Conservation (phyloP, 2,329 filamentous ascomycete species). For the Cytospora piceicola region DNA sequence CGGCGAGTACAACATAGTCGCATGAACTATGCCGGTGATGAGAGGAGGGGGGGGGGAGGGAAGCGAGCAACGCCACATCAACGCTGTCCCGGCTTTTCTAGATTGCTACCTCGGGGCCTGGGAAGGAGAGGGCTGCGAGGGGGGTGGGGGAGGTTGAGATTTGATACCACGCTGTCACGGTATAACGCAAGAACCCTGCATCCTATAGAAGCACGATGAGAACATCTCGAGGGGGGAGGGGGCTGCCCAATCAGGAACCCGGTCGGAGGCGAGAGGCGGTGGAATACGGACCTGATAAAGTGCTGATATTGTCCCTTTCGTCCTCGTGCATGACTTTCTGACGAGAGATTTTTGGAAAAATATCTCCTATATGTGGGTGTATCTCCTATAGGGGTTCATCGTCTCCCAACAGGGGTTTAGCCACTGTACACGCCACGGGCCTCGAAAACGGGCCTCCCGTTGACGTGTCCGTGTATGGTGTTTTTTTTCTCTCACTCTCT, state of each 20-base stretch:
- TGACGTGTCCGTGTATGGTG: slow-evolving; percentile 29
- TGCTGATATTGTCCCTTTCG: slow-evolving; percentile 10
- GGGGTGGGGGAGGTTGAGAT: background rate
- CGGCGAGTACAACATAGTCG: slow-evolving; percentile 15
- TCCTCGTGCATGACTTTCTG: slow-evolving; percentile 17
- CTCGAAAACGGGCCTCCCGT: slow-evolving; percentile 30
- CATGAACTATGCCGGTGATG: slow-evolving; percentile 11
- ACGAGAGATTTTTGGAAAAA: slow-evolving; percentile 19
- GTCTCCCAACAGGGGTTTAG: slow-evolving; percentile 8
- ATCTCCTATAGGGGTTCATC: background rate
- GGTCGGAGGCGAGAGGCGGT: slow-evolving; percentile 11
- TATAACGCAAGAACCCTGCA: background rate
- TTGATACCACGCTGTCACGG: slow-evolving; percentile 4
- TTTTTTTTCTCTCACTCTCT: slow-evolving; percentile 9
- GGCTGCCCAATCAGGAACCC: slow-evolving; percentile 4
- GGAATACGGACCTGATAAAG: slow-evolving; percentile 1
- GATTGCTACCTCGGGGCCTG: slow-evolving; percentile 1
- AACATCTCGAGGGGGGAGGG: slow-evolving; percentile 10
- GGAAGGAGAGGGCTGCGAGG: background rate
- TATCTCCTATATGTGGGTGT: background rate
- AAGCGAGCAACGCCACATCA: slow-evolving; percentile 18
- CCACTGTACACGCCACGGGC: slow-evolving; percentile 25
- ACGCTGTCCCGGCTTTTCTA: background rate
- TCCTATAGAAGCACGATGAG: slow-evolving; percentile 18
- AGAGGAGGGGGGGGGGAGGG: background rate